A percentile compares a stretch with the other conserved stretches of the same genome.
These are phyloP conservation scores for Anthoceros angustus DNA, from an alignment of 225 moss, liverwort and hornwort genomes.

Conservation along the genomic window DNA sequence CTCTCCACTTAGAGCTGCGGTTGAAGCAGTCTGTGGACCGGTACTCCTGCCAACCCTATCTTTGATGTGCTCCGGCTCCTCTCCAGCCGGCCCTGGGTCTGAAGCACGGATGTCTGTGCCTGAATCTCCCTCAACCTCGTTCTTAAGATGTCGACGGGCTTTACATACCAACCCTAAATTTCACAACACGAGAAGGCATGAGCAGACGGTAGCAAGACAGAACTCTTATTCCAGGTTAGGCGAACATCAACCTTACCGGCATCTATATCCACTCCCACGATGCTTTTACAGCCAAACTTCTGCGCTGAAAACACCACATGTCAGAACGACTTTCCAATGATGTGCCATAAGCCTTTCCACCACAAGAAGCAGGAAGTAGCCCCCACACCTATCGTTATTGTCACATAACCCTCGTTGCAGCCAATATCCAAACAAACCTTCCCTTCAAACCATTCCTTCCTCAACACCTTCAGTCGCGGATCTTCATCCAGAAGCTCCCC, in stretches of 20 bases:
- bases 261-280: constrained; percentile 81
- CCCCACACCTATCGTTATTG: not conserved
- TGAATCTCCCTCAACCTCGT: constrained; percentile 15
- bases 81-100: no score
- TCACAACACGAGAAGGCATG: constrained; percentile 10
- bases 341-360: not conserved
- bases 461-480: constrained; percentile 59
- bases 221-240: not conserved
- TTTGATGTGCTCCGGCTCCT: no score
- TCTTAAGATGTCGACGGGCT: constrained; percentile 36
- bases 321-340: no score
- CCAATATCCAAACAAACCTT: constrained; percentile 81
- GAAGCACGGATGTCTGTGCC: no score
- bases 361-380: constrained; percentile 2
- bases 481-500: constrained; percentile 43
- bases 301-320: constrained; percentile 34
- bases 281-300: constrained; percentile 60
- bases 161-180: constrained; percentile 40
- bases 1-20: constrained; percentile 15
- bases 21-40: constrained; percentile 12
- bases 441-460: constrained; percentile 58
- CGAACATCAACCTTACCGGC: constrained; percentile 24
- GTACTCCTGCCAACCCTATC: constrained; percentile 7
- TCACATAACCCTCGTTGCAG: constrained; percentile 63
- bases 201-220: not conserved